A percentile compares a stretch with the other conserved stretches of the same genome.
Evolutionary conservation across 2,329 filamentous ascomycete species (phyloP).

Genomic region (Reticulascus tulasneorum): DNA sequence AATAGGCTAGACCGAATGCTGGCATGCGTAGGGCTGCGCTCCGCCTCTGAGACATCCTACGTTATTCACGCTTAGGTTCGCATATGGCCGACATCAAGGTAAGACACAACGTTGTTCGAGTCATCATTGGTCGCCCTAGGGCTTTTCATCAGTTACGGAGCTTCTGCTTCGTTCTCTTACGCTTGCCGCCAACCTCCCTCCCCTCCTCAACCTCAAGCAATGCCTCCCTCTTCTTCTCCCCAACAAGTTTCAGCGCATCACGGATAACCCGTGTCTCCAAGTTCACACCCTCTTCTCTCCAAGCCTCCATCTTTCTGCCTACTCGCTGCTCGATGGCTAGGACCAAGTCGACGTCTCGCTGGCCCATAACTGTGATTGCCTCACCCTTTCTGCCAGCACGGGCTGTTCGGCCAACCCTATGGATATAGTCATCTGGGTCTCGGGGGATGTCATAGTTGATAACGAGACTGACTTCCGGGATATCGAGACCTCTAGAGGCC

Average conservation of each 20-base stretch:
- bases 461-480: conserved; percentile 84
- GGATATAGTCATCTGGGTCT: conserved; percentile 97
- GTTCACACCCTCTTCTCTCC: conserved; percentile 87
- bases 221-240: conserved; percentile 94
- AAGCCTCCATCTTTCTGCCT: conserved; percentile 74
- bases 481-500: conserved; percentile 89
- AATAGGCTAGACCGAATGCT: too few species aligned
- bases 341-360: conserved; percentile 88
- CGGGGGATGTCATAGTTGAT: conserved; percentile 94
- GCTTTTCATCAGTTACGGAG: too few species aligned
- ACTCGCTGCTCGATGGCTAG: conserved; percentile 84
- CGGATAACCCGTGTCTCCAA: conserved; percentile 85
- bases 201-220: conserved; percentile 88
- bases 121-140: too few species aligned
- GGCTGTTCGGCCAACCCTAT: conserved; percentile 91
- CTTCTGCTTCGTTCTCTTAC: conserved; percentile 59
- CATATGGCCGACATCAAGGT: too few species aligned
- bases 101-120: too few species aligned
- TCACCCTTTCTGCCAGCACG: conserved; percentile 83
- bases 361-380: conserved; percentile 83
- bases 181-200: conserved; percentile 85
- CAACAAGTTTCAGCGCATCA: conserved; percentile 82
- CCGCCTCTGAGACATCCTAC: too few species aligned
- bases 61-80: too few species aligned
- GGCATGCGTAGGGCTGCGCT: too few species aligned